Conservation (phyloP, 2,329 filamentous ascomycete species). For the Penicillium sp. region DNA sequence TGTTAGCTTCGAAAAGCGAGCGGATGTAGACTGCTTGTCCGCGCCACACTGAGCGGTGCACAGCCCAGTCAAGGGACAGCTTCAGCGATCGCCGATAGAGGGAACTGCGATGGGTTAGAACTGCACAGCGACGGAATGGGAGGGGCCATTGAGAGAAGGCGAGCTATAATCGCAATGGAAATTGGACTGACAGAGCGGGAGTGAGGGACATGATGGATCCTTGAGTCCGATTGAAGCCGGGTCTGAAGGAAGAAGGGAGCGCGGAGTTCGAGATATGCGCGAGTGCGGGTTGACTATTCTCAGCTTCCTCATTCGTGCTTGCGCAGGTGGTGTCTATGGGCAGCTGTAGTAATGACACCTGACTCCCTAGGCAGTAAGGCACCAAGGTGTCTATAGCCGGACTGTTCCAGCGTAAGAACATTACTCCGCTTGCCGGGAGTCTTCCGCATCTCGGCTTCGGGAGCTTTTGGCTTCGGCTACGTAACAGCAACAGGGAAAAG, state of each 20-base stretch:
- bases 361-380: background rate
- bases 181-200: conserved; percentile 44
- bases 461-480: conserved; percentile 27
- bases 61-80: conserved; percentile 91
- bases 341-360: conserved; percentile 22
- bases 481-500: conserved; percentile 25
- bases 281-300: conserved; percentile 29
- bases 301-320: conserved; percentile 30
- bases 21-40: conserved; percentile 96
- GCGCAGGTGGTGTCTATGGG: conserved; percentile 24
- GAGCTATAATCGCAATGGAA: too few species aligned
- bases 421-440: conserved; percentile 35
- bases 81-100: conserved; percentile 94
- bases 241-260: background rate
- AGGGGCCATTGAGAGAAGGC: too few species aligned
- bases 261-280: conserved; percentile 1
- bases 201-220: conserved; percentile 39
- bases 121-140: too few species aligned
- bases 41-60: conserved; percentile 90
- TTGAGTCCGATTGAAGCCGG: conserved; percentile 6
- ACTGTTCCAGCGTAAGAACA: conserved; percentile 39
- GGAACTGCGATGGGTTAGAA: conserved; percentile 50
- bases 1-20: conserved; percentile 92
- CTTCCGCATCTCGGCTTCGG: conserved; percentile 29
- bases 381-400: too few species aligned